These are phyloP conservation scores for Mycena alexandri DNA, from an alignment of 768 basidiomycete genomes.

Conservation along the genomic window DNA sequence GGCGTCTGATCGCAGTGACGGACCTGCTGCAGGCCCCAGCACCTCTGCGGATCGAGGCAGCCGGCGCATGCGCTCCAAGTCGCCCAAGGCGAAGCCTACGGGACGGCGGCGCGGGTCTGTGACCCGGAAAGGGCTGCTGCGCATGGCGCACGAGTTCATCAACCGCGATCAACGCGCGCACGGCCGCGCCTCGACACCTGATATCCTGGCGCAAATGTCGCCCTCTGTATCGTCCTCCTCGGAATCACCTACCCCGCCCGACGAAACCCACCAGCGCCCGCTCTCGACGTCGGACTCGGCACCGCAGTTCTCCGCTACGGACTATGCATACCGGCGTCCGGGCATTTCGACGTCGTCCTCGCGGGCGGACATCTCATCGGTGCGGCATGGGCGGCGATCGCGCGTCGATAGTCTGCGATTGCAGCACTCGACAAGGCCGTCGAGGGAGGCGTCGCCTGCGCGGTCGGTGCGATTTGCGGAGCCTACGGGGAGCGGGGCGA, in stretches of 20 bases:
- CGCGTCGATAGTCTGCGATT: constrained; percentile 37
- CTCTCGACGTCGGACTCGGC: no score
- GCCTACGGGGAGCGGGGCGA: constrained; percentile 36
- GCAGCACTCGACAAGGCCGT: constrained; percentile 22
- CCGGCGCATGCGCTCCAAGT: constrained; percentile 44
- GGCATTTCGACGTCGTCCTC: not conserved
- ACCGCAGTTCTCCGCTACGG: constrained; percentile 15
- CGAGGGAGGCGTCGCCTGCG: constrained; percentile 45
- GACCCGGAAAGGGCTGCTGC: constrained; percentile 29
- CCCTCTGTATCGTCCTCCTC: not conserved
- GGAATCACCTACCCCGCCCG: constrained; percentile 13
- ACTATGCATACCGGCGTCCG: constrained; percentile 26
- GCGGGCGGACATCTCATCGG: not conserved
- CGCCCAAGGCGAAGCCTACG: constrained; percentile 40
- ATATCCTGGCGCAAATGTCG: not conserved
- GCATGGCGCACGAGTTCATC: constrained; percentile 30
- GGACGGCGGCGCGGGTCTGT: constrained; percentile 24
- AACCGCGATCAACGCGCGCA: constrained; percentile 17
- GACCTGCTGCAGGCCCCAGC: constrained; percentile 30
- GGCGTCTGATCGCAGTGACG: constrained; percentile 67
- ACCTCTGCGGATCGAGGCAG: no score
- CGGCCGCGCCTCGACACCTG: constrained; percentile 2
- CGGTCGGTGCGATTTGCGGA: constrained; percentile 48
- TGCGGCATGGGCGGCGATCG: constrained; percentile 32
- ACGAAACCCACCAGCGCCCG: no score